A percentile compares a stretch with the other conserved stretches of the same genome.
phyloP scores from a whole-genome alignment of 768 basidiomycete species.

The Termitomyces sp. region DNA sequence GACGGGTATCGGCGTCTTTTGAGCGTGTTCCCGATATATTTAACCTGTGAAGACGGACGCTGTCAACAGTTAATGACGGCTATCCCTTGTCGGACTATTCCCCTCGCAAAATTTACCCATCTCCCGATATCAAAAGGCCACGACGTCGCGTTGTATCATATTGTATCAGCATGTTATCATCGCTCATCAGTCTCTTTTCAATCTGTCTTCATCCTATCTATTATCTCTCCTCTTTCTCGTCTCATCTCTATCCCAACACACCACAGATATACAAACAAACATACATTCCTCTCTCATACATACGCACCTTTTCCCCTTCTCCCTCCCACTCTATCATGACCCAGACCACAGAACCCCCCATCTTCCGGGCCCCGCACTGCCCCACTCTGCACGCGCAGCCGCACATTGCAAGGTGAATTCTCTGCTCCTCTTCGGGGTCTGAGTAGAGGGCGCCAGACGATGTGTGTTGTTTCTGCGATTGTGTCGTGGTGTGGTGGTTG shows the following conservation, averaged over 20 bases:
- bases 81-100: not conserved
- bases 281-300: not conserved
- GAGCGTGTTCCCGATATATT: not conserved
- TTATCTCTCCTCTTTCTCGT: conserved; percentile 3
- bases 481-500: not conserved
- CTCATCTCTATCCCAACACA: not conserved
- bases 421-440: conserved; percentile 19
- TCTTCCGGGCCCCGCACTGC: not conserved
- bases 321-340: not conserved
- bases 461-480: not conserved
- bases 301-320: not conserved
- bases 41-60: not conserved
- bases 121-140: not conserved
- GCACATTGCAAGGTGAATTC: conserved; percentile 11
- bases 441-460: conserved; percentile 1
- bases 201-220: not conserved
- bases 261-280: not conserved
- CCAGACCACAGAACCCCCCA: not conserved
- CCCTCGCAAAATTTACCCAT: not conserved
- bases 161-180: not conserved
- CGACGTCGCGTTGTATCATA: not conserved
- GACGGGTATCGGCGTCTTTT: conserved; percentile 12
- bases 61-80: no score
- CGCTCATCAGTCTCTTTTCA: not conserved
- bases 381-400: not conserved